Percentiles rank a stretch among this genome's conserved stretches.
Conservation (phyloP, 495 filamentous ascomycete genomes). For the Xylaria palmicola region DNA sequence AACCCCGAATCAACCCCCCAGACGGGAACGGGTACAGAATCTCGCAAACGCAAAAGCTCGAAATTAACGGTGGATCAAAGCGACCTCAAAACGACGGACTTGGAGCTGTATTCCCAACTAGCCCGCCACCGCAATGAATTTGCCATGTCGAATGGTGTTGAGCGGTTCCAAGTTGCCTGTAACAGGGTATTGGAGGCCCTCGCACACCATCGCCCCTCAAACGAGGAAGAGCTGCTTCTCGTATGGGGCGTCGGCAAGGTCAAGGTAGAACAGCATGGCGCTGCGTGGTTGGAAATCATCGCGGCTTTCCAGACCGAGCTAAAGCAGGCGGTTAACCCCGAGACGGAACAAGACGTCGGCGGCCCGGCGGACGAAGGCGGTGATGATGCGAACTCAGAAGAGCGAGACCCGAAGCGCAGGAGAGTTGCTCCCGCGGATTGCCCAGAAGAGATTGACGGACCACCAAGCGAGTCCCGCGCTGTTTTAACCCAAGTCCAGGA, state of each 20-base stretch:
- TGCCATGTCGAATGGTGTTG: neutral
- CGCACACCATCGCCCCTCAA: slow-evolving; percentile 10
- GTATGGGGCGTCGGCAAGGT: neutral
- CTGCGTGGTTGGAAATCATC: slow-evolving; percentile 17
- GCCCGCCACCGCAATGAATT: slow-evolving; percentile 3
- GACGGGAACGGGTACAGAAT: neutral
- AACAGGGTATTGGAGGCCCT: slow-evolving; percentile 15
- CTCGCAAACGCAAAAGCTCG: neutral
- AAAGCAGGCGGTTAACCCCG: neutral
- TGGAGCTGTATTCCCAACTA: slow-evolving; percentile 9
- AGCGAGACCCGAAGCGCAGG: neutral
- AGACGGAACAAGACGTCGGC: neutral
- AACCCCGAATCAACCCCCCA: neutral
- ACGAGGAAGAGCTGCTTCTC: slow-evolving; percentile 9
- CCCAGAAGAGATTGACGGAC: neutral
- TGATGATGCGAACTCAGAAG: neutral
- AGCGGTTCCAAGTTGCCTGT: slow-evolving; percentile 4
- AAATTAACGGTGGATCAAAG: neutral
- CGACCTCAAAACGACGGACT: neutral
- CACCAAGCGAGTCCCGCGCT: neutral
- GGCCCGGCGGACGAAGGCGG: neutral
- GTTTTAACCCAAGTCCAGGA: neutral
- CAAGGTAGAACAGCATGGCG: slow-evolving; percentile 4
- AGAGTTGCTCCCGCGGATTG: neutral
- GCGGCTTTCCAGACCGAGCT: slow-evolving; percentile 6